A percentile compares a stretch with the other conserved stretches of the same genome.
Evolutionary conservation across 73 alveolate species (phyloP).

Genomic region (Paramecium primaurelia): DNA sequence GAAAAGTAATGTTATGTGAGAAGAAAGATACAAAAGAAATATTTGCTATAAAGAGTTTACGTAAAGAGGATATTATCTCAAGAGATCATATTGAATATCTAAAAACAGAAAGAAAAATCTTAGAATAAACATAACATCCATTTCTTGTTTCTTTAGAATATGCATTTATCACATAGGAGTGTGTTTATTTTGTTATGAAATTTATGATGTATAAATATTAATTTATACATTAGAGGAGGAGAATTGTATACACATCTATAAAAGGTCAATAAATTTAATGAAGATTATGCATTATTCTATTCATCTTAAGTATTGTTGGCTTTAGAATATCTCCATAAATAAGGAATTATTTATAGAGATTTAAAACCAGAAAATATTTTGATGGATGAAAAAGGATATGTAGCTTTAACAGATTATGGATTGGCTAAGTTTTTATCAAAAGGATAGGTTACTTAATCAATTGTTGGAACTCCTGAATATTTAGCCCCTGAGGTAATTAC

Average conservation of each 20-base stretch:
- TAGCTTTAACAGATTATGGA: slow-evolving; percentile 81
- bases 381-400: slow-evolving; percentile 77
- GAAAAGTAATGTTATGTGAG: slow-evolving; percentile 81
- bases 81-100: slow-evolving; percentile 78
- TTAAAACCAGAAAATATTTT: slow-evolving; percentile 89
- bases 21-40: slow-evolving; percentile 72
- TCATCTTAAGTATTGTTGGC: slow-evolving; percentile 63
- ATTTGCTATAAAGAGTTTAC: slow-evolving; percentile 92
- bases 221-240: slow-evolving; percentile 48
- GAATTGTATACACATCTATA: slow-evolving; percentile 47
- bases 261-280: slow-evolving; percentile 44
- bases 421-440: slow-evolving; percentile 73
- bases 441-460: slow-evolving; percentile 67
- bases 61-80: slow-evolving; percentile 82
- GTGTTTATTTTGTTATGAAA: slow-evolving; percentile 75
- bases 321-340: slow-evolving; percentile 74
- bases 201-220: slow-evolving; percentile 67
- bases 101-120: slow-evolving; percentile 93
- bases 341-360: slow-evolving; percentile 78
- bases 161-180: slow-evolving; percentile 84
- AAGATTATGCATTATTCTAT: slow-evolving; percentile 45
- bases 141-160: slow-evolving; percentile 90
- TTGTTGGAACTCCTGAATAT: slow-evolving; percentile 87
- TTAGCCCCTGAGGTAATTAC: slow-evolving; percentile 83
- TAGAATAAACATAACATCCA: slow-evolving; percentile 88